Conservation (phyloP, 768 basidiomycete species). For the Suillus occidentalis region DNA sequence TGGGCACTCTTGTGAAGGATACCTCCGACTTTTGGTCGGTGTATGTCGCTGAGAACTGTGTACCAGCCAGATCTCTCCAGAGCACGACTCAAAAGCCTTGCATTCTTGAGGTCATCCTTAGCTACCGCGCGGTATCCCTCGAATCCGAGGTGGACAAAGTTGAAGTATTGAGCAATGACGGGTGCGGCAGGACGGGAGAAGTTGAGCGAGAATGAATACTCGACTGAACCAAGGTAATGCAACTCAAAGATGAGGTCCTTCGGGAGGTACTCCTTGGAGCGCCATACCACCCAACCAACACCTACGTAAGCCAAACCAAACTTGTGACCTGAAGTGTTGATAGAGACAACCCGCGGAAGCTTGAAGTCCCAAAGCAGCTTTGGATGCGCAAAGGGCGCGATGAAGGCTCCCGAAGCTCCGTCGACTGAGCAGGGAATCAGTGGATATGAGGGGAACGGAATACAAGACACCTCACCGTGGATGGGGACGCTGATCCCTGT, state of each 20-base stretch:
- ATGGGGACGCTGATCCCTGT: conserved; percentile 47
- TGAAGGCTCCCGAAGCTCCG: conserved; percentile 60
- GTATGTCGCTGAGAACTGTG: conserved; percentile 55
- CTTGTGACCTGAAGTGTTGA: conserved; percentile 64
- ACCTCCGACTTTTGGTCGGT: conserved; percentile 36
- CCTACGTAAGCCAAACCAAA: conserved; percentile 57
- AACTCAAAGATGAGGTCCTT: conserved; percentile 71
- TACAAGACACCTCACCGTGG: conserved; percentile 32
- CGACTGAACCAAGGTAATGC: conserved; percentile 52
- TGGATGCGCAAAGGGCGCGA: conserved; percentile 61
- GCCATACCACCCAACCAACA: conserved; percentile 68
- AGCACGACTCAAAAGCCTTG: conserved; percentile 63
- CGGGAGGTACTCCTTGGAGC: conserved; percentile 54
- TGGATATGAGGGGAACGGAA: conserved; percentile 21
- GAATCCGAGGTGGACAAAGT: conserved; percentile 61
- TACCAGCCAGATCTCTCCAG: conserved; percentile 57
- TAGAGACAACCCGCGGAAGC: conserved; percentile 57
- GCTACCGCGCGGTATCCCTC: conserved; percentile 51
- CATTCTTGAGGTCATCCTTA: conserved; percentile 54
- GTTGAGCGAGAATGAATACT: conserved; percentile 75
- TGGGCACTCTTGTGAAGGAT: conserved; percentile 27
- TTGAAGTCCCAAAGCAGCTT: conserved; percentile 60
- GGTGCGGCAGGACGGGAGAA: conserved; percentile 63
- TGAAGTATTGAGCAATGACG: conserved; percentile 63
- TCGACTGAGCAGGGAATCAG: conserved; percentile 38